phyloP scores from a whole-genome alignment of 2,329 filamentous ascomycete genomes.

The Akanthomyces dipterigenus region DNA sequence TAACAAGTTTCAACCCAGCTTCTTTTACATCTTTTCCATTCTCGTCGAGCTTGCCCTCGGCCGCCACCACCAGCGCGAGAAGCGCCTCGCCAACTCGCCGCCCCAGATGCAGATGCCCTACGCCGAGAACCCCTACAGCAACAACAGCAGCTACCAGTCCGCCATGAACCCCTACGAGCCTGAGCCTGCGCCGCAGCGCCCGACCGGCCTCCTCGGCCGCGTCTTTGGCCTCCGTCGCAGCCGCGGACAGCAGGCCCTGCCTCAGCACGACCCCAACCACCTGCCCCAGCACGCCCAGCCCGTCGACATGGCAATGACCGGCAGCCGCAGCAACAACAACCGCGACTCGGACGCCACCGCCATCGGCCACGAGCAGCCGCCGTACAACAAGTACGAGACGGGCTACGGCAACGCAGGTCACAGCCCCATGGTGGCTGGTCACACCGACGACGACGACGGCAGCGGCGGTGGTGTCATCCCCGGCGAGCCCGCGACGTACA shows the following conservation, averaged over 20 bases:
- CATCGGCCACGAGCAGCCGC: slow-evolving; percentile 22
- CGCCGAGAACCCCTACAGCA: slow-evolving; percentile 19
- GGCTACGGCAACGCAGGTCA: slow-evolving; percentile 8
- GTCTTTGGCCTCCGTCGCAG: slow-evolving; percentile 23
- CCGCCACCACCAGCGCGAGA: slow-evolving; percentile 67
- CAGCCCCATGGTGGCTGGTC: not conserved
- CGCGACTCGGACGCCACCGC: slow-evolving; percentile 32
- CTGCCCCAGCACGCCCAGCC: slow-evolving; percentile 36
- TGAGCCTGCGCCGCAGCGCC: slow-evolving; percentile 22
- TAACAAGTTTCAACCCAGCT: slow-evolving; percentile 30
- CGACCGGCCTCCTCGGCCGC: slow-evolving; percentile 27
- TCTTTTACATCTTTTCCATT: slow-evolving; percentile 71
- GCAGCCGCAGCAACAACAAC: slow-evolving; percentile 30
- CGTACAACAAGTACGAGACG: slow-evolving; percentile 22
- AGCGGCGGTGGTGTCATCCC: not conserved
- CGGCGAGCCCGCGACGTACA: not conserved
- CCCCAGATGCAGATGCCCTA: slow-evolving; percentile 10
- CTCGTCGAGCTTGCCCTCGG: slow-evolving; percentile 61
- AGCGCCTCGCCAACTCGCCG: slow-evolving; percentile 52
- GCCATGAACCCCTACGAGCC: slow-evolving; percentile 40
- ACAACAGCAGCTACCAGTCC: slow-evolving; percentile 45
- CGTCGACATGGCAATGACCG: slow-evolving; percentile 31
- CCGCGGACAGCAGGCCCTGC: slow-evolving; percentile 9
- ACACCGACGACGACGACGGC: not conserved
- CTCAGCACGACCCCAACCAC: slow-evolving; percentile 22